Evolutionary conservation across 2,329 filamentous ascomycete genomes (phyloP), one percentile per base, ranked within the genome.

Genomic region (Cladophialophora chaetospira): DNA sequence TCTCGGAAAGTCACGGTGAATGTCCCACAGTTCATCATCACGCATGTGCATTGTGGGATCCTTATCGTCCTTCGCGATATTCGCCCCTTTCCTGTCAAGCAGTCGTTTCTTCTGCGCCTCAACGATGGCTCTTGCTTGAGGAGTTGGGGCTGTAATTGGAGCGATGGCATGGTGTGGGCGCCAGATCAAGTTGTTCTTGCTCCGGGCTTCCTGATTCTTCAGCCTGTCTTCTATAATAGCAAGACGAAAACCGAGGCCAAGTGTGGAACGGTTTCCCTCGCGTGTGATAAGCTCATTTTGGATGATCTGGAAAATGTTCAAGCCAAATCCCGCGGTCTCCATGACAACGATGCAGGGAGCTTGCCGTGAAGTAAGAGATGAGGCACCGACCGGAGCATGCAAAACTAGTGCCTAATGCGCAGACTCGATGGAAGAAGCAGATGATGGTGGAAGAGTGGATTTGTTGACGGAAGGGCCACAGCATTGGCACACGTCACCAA

Each of bases 251-350:
- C 61, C 61, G 4, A 63, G 38, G 3, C 61, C 61, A 5, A 63
- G 52, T 4, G 61, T 60, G 19, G 53, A 57, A 2, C 61, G 50
- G 13, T 49, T 56, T 21, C 58, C 61, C 43, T 63, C 61, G 5
- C 58, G 57, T 3, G 58, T 49, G n/a, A 61, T 53, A 17, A 63
- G 61, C 33, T 63, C 61, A 35, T 63, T 63, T 51, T 68, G 58
- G 53, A 67, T 55, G 53, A 67, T 49, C 47, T 68, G 50, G 51
- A 64, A 48, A 58, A 67, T 17, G 59, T 68, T 58, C 47, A 67
- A 49, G 13, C 61, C 61, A 5, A 63, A 11, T 25, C 54, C 61
- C 4, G 31, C 47, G 53, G 60, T 52, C 58, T 63, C 33, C 49
- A 53, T 53, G 6, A 8, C 8, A 9, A 15, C 9, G 6, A 13